Base-by-base conservation (phyloP, 306 rosid species). In the Sindora glabra region DNA sequence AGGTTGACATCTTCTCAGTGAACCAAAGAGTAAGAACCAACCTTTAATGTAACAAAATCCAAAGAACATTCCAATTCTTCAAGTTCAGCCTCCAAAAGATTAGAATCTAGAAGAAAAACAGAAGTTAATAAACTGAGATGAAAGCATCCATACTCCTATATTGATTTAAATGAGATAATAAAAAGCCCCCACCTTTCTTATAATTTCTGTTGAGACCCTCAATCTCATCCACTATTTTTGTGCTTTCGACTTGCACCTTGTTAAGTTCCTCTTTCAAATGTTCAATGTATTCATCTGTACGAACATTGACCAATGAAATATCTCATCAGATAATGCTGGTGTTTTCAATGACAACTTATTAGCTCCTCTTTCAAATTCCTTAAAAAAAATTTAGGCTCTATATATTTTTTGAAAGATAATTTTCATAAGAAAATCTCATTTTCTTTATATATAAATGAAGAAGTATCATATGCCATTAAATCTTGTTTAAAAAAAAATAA, bases 181-280 rank as follows among this genome's bases (percentile, higher is more conserved):
- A n/a, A 32, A 23, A 27, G n/a, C 29, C 23, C 72, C 69, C 14
- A 82, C 96, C 90, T 76, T 83, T 82, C 27, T 48, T 65, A 6
- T 64, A 60, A 45, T 63, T 63, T 65, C 39, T 62, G 24, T 62
- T 11, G 18, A 92, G 95, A 73, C 42, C 63, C 67, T 78, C 81
- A 18, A 86, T 80, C 68, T 86, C 81, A 44, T 58, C 48, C 23
- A 68, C 65, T 18, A 76, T 65, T 37, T 66, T 36, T 24, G 68
- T 18, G 37, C 77, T 72, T 76, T 83, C 79, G n/a, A 67, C 74
- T 64, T 79, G 69, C 68, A 73, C 79, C 14, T 49, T 67, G 42
- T 56, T 58, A 64, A 81, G 78, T 70, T 79, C 86, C 74, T 81
- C 80, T 39, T 74, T 74, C 54, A 92, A 73, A 45, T 42, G 73